These are phyloP conservation scores for Peronospora destructor DNA, from an alignment of 352 stramenopile species.

Conservation along the genomic window DNA sequence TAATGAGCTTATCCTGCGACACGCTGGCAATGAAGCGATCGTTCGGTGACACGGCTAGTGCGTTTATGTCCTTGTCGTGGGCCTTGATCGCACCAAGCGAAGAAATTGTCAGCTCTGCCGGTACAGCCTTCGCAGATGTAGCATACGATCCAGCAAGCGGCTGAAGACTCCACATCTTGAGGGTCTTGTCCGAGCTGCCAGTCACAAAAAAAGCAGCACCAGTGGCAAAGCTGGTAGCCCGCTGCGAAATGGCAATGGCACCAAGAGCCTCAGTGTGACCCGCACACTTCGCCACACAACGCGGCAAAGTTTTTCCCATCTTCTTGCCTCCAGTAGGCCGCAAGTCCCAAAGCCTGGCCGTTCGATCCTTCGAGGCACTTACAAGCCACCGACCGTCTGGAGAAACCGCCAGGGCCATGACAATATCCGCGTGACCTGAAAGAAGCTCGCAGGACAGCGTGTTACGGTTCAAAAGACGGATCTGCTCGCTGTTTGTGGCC, in stretches of 20 bases:
- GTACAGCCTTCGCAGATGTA: slow-evolving; percentile 28
- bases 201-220: slow-evolving; percentile 92
- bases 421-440: slow-evolving; percentile 95
- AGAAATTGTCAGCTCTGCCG: slow-evolving; percentile 41
- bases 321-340: slow-evolving; percentile 28
- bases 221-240: slow-evolving; percentile 57
- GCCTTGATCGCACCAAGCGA: slow-evolving; percentile 71
- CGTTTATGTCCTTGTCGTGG: slow-evolving; percentile 97
- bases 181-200: slow-evolving; percentile 94
- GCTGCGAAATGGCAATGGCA: slow-evolving; percentile 89
- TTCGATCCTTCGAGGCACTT: slow-evolving; percentile 93
- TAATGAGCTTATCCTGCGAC: slow-evolving; percentile 97
- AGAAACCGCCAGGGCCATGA: slow-evolving; percentile 93
- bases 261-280: slow-evolving; percentile 94
- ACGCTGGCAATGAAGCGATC: slow-evolving; percentile 95
- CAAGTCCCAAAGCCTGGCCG: slow-evolving; percentile 88
- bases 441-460: slow-evolving; percentile 92
- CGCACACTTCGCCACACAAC: slow-evolving; percentile 84
- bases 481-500: slow-evolving; percentile 94
- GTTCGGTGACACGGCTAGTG: slow-evolving; percentile 92
- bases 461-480: slow-evolving; percentile 90
- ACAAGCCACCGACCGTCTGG: slow-evolving; percentile 85
- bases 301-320: slow-evolving; percentile 26
- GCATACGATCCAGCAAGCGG: slow-evolving; percentile 44
- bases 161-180: slow-evolving; percentile 96